Evolutionary conservation across 805 yeast genomes (phyloP).

Genomic region (Pichia rugopelliculosa): DNA sequence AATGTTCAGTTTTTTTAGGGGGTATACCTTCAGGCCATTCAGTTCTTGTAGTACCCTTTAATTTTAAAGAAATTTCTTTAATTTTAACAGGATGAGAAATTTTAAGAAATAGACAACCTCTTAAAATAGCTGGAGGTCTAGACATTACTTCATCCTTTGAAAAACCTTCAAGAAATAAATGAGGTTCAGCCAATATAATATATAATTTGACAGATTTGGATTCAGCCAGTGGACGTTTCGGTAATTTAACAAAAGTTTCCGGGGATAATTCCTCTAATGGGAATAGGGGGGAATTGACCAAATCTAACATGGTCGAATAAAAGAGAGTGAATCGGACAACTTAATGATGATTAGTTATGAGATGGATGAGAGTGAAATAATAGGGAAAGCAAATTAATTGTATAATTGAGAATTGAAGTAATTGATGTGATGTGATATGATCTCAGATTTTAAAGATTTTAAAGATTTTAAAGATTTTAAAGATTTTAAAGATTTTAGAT

Average conservation of each 20-base stretch:
- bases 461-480: no score
- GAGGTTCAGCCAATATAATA: constrained; percentile 72
- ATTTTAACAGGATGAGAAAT: constrained; percentile 66
- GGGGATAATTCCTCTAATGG: constrained; percentile 34
- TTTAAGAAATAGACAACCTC: constrained; percentile 72
- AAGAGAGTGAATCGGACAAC: neutral
- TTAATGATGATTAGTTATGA: neutral
- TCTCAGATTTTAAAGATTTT: no score
- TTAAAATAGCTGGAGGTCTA: constrained; percentile 67
- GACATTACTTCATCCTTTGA: constrained; percentile 53
- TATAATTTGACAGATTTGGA: constrained; percentile 64
- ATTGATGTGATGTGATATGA: no score
- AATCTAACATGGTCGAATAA: neutral
- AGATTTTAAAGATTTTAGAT: no score
- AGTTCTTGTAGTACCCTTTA: constrained; percentile 66
- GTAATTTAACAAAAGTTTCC: constrained; percentile 41
- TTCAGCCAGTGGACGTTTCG: constrained; percentile 49
- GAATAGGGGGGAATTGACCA: constrained; percentile 36
- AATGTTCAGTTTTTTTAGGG: constrained; percentile 63
- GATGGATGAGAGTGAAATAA: neutral
- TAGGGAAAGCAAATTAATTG: neutral
- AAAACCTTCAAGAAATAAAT: constrained; percentile 76
- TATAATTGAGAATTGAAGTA: no score
- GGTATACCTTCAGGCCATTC: constrained; percentile 99
- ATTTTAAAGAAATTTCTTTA: constrained; percentile 51